phyloP scores from a whole-genome alignment of 1,139 yeast genomes.

The Diutina siamensis region DNA sequence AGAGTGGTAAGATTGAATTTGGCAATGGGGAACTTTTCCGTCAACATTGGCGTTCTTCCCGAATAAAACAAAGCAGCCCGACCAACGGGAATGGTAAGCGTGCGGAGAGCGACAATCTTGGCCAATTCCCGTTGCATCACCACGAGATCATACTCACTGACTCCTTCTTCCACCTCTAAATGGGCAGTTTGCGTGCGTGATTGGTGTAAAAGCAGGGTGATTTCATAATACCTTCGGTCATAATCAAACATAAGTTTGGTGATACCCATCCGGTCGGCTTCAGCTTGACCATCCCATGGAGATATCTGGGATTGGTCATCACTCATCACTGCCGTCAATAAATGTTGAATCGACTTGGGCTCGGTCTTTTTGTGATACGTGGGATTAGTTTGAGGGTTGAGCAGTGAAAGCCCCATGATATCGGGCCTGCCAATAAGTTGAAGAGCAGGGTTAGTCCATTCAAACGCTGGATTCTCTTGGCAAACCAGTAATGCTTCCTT shows the following conservation, averaged over 20 bases:
- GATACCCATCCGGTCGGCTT: slow-evolving; percentile 23
- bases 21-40: slow-evolving; percentile 79
- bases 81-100: slow-evolving; percentile 68
- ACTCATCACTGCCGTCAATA: neutral
- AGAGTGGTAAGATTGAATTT: slow-evolving; percentile 58
- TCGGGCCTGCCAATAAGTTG: slow-evolving; percentile 61
- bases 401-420: slow-evolving; percentile 24
- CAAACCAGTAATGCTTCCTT: slow-evolving; percentile 47
- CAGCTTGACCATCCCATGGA: slow-evolving; percentile 12
- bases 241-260: slow-evolving; percentile 62
- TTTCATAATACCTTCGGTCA: slow-evolving; percentile 75
- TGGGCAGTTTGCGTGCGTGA: slow-evolving; percentile 50
- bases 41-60: slow-evolving; percentile 64
- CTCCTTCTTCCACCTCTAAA: slow-evolving; percentile 22
- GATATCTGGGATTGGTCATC: slow-evolving; percentile 5
- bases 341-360: neutral
- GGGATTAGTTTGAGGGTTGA: slow-evolving; percentile 1
- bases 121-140: slow-evolving; percentile 54
- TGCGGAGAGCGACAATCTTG: slow-evolving; percentile 52
- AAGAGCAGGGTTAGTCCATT: slow-evolving; percentile 39
- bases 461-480: slow-evolving; percentile 43
- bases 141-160: slow-evolving; percentile 48
- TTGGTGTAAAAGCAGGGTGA: slow-evolving; percentile 58
- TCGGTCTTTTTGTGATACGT: neutral
- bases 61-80: slow-evolving; percentile 64